Percentiles rank a stretch among this genome's conserved stretches.
Conservation (phyloP, 2,329 filamentous ascomycete genomes). For the Colletotrichum sp. region DNA sequence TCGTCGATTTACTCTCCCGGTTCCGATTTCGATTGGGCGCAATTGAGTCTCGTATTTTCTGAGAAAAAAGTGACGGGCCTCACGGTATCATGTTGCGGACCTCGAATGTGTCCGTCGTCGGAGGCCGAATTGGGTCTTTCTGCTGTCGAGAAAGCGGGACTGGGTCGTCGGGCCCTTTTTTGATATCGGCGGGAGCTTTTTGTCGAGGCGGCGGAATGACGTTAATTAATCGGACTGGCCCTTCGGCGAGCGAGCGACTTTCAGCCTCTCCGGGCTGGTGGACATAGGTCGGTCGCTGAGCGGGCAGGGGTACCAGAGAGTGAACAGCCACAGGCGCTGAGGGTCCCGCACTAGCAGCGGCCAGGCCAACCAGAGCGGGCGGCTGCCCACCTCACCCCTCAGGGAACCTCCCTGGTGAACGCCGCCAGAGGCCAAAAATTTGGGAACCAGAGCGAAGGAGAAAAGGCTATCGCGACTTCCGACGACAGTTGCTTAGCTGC, state of each 20-base stretch:
- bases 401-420: slow-evolving; percentile 1
- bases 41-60: neutral
- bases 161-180: neutral
- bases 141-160: slow-evolving; percentile 10
- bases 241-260: slow-evolving; percentile 6
- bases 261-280: slow-evolving; percentile 19
- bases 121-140: neutral
- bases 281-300: slow-evolving; percentile 1
- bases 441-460: neutral
- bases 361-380: slow-evolving; percentile 5
- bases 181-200: neutral
- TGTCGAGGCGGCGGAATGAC: slow-evolving; percentile 9
- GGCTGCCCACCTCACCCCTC: neutral
- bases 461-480: neutral
- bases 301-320: neutral
- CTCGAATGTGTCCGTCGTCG: neutral
- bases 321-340: neutral
- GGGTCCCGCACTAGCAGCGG: neutral
- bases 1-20: neutral
- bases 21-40: neutral
- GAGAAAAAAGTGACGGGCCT: neutral
- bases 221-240: slow-evolving; percentile 10
- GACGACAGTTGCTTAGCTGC: slow-evolving; percentile 23
- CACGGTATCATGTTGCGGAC: slow-evolving; percentile 18
- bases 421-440: slow-evolving; percentile 15